Percentiles rank a stretch among this genome's conserved stretches.
Evolutionary conservation across 1,139 yeast genomes (phyloP).

Genomic region (Hemisphaericaspora xylofermentans): DNA sequence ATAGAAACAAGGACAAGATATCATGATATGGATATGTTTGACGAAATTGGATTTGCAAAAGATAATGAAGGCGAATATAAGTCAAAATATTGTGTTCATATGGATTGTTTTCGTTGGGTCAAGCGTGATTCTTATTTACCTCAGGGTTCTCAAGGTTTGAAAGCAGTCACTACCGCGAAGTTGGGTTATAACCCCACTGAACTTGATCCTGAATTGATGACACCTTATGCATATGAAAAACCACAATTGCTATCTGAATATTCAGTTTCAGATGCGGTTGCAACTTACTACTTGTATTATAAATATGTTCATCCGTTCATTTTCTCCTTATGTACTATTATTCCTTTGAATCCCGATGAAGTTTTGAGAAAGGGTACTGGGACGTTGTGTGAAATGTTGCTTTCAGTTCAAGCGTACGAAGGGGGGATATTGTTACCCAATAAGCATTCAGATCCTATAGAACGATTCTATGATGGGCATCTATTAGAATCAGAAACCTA

Average conservation of each 20-base stretch:
- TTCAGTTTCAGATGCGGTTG: slow-evolving; percentile 99
- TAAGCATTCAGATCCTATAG: slow-evolving; percentile 89
- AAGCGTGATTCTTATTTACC: slow-evolving; percentile 96
- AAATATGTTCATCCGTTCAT: slow-evolving; percentile 97
- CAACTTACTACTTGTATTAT: slow-evolving; percentile 92
- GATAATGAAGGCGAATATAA: slow-evolving; percentile 92
- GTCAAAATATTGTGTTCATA: slow-evolving; percentile 88
- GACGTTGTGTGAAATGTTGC: slow-evolving; percentile 94
- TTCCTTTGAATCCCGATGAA: slow-evolving; percentile 96
- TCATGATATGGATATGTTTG: slow-evolving; percentile 86
- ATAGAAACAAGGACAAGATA: slow-evolving; percentile 82
- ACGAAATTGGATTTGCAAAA: slow-evolving; percentile 90
- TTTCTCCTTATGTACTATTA: slow-evolving; percentile 90
- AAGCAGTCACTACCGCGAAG: slow-evolving; percentile 95
- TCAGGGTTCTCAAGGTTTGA: slow-evolving; percentile 97
- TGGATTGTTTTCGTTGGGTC: slow-evolving; percentile 99
- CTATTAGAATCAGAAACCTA: slow-evolving; percentile 92
- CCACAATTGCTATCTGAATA: slow-evolving; percentile 94
- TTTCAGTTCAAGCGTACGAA: slow-evolving; percentile 94
- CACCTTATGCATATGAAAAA: slow-evolving; percentile 91
- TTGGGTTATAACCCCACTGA: slow-evolving; percentile 96
- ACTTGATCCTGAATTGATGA: slow-evolving; percentile 96
- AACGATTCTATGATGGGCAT: slow-evolving; percentile 93
- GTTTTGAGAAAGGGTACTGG: slow-evolving; percentile 97
- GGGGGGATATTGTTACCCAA: slow-evolving; percentile 80